Evolutionary conservation across 1,139 yeast genomes (phyloP), one percentile per base, ranked within the genome.

Genomic region (Tardiomyces digboiensis): DNA sequence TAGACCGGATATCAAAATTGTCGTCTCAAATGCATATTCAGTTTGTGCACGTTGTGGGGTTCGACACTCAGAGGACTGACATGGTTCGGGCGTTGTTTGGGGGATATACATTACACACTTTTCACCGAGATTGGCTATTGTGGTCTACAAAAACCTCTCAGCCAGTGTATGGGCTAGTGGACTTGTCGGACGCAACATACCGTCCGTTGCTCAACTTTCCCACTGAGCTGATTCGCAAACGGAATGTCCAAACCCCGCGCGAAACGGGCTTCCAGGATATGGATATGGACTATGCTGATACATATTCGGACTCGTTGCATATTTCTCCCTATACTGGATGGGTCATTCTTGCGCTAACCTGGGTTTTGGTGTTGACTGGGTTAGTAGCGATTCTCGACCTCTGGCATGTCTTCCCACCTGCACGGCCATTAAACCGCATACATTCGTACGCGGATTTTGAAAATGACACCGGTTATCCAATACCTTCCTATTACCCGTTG

Each of bases 401-500:
- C 13, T 33, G 37, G 37, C 33, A 26, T 26, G 19, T n/a, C 19
- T n/a, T n/a, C 19, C 19, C 37, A 12, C 19, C 19, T 3, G 37
- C 12, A 10, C 7, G n/a, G 8, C 37, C 37, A 19, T 5, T 4
- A 8, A 14, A 20, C 19, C 3, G 5, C 12, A 16, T 16, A 10
- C 8, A 12, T 8, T 37, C 39, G n/a, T 33, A 38, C 23, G n/a
- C 38, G 4, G 29, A 33, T 7, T 47, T 42, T 39, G 68, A 62
- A 38, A 57, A 58, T 22, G 53, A 48, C 14, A 58, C 63, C 13
- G 71, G 68, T 19, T 61, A 59, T 45, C 71, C 72, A 1, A 55
- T 63, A 13, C 59, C 61, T 2, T 58, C 77, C 51, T 71, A 72
- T 50, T 76, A 76, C 51, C 68, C 80, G 1, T 61, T 76, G 40